These are phyloP conservation scores for Vaccinium darrowii DNA, from an alignment of 148 eudicot genomes.

Conservation along the genomic window DNA sequence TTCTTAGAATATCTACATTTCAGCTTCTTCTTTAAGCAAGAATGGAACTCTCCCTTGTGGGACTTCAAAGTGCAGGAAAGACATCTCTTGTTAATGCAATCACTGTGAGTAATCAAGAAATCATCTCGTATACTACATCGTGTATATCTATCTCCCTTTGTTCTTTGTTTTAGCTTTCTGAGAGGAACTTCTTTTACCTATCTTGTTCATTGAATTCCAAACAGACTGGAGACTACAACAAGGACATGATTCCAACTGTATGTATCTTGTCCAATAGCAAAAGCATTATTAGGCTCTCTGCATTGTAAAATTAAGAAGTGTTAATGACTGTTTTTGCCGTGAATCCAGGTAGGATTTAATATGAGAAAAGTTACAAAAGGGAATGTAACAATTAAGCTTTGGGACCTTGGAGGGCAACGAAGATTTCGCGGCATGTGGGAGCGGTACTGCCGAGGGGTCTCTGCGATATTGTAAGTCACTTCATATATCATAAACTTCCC, in stretches of 20 bases:
- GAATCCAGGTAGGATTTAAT: slow-evolving; percentile 78
- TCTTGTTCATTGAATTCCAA: slow-evolving; percentile 16
- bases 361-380: slow-evolving; percentile 81
- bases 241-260: slow-evolving; percentile 98
- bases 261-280: slow-evolving; percentile 27
- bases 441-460: slow-evolving; percentile 85
- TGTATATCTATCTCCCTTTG: background rate
- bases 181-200: slow-evolving; percentile 2
- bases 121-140: too few relatives aligned
- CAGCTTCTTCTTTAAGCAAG: slow-evolving; percentile 89
- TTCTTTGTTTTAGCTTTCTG: background rate
- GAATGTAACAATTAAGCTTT: slow-evolving; percentile 84
- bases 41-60: slow-evolving; percentile 26
- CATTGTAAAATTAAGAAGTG: background rate
- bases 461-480: slow-evolving; percentile 67
- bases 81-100: too few relatives aligned
- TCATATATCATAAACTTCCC: background rate
- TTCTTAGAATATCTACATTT: slow-evolving; percentile 23
- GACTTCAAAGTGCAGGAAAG: too few relatives aligned
- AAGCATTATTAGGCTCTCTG: background rate
- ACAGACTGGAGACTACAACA: slow-evolving; percentile 90
- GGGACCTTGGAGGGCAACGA: slow-evolving; percentile 95
- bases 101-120: too few relatives aligned
- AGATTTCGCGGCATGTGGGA: slow-evolving; percentile 98
- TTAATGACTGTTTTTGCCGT: slow-evolving; percentile 2